Conservation (phyloP, 1,139 yeast genomes). For the Lodderomyces orthopsilosis region DNA sequence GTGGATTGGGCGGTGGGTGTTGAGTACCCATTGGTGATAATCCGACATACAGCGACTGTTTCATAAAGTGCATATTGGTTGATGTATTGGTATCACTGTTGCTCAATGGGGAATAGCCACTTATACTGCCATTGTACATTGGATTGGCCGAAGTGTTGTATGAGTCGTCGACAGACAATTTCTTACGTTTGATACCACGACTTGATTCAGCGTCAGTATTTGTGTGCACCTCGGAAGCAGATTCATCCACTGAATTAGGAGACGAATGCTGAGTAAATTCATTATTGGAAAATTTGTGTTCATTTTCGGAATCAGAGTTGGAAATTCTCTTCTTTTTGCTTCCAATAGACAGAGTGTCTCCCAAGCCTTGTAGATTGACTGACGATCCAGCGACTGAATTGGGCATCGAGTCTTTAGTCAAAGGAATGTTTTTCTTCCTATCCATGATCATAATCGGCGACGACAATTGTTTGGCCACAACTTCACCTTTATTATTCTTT, state of each 20-base stretch:
- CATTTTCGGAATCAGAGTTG: constrained; percentile 13
- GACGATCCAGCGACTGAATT: constrained; percentile 22
- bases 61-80: constrained; percentile 13
- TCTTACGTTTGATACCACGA: constrained; percentile 40
- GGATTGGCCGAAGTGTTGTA: constrained; percentile 38
- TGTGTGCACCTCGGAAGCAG: constrained; percentile 57
- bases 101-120: constrained; percentile 44
- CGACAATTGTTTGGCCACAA: constrained; percentile 72
- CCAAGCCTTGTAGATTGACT: constrained; percentile 16
- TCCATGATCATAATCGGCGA: constrained; percentile 87
- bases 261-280: constrained; percentile 41
- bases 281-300: constrained; percentile 7
- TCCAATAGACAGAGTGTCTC: not conserved
- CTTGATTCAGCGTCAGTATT: constrained; percentile 34
- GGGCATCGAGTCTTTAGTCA: constrained; percentile 17
- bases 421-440: constrained; percentile 63
- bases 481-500: constrained; percentile 54
- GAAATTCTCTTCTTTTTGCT: constrained; percentile 11
- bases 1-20: constrained; percentile 5
- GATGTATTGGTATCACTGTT: constrained; percentile 48
- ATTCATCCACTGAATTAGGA: constrained; percentile 64
- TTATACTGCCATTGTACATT: constrained; percentile 43
- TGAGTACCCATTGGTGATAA: constrained; percentile 16
- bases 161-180: constrained; percentile 45
- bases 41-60: constrained; percentile 14